Base-by-base conservation (phyloP, 345 rosid genomes). In the Dipteronia dyeriana region DNA sequence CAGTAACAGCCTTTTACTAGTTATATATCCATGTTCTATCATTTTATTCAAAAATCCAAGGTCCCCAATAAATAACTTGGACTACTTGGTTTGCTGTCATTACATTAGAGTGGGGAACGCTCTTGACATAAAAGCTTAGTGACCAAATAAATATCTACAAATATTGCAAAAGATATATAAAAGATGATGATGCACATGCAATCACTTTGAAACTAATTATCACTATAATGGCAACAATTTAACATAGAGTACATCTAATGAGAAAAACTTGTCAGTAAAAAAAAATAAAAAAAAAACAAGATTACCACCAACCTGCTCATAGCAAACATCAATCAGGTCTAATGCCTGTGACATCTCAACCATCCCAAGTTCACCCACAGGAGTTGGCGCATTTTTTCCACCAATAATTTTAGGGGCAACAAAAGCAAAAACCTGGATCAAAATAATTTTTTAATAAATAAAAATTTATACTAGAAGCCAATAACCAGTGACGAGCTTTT, bases 341-440 rank as follows among this genome's bases (percentile, higher is more conserved):
- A 96, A 75, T 56, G 99, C 99, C 84, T 96, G 99, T 62, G 98
- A 83, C 99, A 96, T 94, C 88, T 96, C 97, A 72, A 94, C 95
- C 99, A 96, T 93, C 68, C 99, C 99, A 71, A 96, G 97, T 71
- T 96, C 99, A 85, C 95, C 95, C 73, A 96, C 99, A 31, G 98
- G 98, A 76, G 99, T 83, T 34, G 97, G 98, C 0, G 98, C 98
- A 81, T 84, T 76, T 47, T 79, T 93, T 68, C 99, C 99, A 70
- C 99, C 97, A 70, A 94, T 92, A 63, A 95, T 94, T 86, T 95
- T 95, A 13, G 99, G 99, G 39, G 97, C 98, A 83, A 95, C 87
- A 66, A 95, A 93, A 71, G 99, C 95, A 89, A 73, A 90, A 82
- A 94, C 97, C 99, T 92, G 82, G 76, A 83, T 19, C 56, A 78